Base-by-base conservation (phyloP, 192 early-diverging fungal genomes). In the Backusella liffmaniae region DNA sequence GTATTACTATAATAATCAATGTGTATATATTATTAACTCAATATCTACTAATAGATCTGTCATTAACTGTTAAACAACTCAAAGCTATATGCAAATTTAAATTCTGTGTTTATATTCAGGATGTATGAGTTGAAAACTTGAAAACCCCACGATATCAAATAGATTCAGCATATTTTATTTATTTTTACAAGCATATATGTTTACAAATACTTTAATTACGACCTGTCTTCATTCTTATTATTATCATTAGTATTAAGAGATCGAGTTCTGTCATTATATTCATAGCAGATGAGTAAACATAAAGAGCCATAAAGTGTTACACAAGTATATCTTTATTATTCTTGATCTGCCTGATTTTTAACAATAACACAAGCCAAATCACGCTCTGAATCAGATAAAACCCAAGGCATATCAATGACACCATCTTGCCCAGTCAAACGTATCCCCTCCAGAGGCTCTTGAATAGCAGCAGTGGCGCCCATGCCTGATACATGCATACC, bases 321-420 rank as follows among this genome's bases (percentile, higher is more conserved):
- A 49, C 46, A 49, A 6, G 5, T 62, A 12, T 15, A 23, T 29
- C 23, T 62, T 62, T 29, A 62, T 29, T 26, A 29, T n/a, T 62
- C 56, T 13, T 4, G 4, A 2, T 29, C 8, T 62, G 56, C 56
- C 29, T 67, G 66, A 18, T 36, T 36, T 32, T 67, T 67, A 36
- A 67, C 18, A 18, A 67, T 67, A 36, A 67, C 66, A 67, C 66
- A 67, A 67, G 66, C 66, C 29, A 67, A 16, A 67, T 67, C 32
- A 67, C 66, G 34, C 7, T 67, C 66, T 3, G 29, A 35, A 21
- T 67, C 35, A 32, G 35, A 18, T 2, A 67, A 16, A 18, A 67
- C 66, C 66, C 66, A 67, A n/a, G 66, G 66, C 15, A 67, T n/a
- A 32, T n/a, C 34, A 67, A 67, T 6, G 9, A 67, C 16, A 18